These are phyloP conservation scores for Botrytis hyacinthi DNA, from an alignment of 2,329 filamentous ascomycete species.

Conservation along the genomic window DNA sequence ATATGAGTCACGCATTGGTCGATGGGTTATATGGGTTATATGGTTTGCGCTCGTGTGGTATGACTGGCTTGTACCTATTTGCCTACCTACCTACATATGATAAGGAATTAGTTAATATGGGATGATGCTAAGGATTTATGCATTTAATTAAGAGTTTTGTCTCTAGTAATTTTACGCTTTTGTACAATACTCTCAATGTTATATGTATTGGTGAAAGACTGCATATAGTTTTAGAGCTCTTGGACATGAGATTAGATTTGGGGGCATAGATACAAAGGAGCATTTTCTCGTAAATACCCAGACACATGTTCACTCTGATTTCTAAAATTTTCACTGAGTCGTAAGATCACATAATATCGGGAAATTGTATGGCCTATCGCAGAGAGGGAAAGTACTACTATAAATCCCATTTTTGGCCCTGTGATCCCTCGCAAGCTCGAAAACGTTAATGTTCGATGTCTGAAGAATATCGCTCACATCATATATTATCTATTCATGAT, in stretches of 20 bases:
- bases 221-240: not conserved
- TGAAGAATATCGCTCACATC: not conserved
- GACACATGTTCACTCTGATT: not conserved
- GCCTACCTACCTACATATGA: not conserved
- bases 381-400: not conserved
- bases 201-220: not conserved
- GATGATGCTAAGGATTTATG: not conserved
- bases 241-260: not conserved
- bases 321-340: not conserved
- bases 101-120: not conserved
- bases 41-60: not conserved
- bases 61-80: not conserved
- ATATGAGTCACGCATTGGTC: not conserved
- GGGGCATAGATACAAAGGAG: too few species aligned
- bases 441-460: not conserved
- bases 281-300: too few species aligned
- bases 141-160: not conserved
- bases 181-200: not conserved
- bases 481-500: not conserved
- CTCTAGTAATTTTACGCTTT: not conserved
- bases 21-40: not conserved
- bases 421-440: not conserved
- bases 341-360: not conserved
- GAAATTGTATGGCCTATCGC: not conserved
- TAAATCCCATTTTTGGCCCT: fast-evolving